Evolutionary conservation across 805 yeast species (phyloP).

Genomic region (Maudiozyma bulderi): DNA sequence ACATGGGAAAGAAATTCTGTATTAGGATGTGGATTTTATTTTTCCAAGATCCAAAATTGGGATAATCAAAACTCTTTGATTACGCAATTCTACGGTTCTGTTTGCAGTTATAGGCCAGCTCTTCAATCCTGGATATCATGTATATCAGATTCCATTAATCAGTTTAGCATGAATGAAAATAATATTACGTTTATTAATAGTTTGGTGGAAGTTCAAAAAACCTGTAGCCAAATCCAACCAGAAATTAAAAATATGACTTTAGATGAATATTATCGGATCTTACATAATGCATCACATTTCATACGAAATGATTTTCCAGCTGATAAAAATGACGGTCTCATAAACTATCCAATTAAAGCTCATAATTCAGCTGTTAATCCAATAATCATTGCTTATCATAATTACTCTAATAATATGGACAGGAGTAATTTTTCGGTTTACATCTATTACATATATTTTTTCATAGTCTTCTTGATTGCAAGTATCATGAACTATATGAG

Average conservation of each 20-base stretch:
- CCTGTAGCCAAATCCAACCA: conserved; percentile 4
- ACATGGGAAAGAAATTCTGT: conserved; percentile 14
- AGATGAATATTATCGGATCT: not conserved
- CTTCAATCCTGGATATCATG: conserved; percentile 18
- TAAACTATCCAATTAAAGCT: not conserved
- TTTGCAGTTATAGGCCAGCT: conserved; percentile 19
- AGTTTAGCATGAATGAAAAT: not conserved
- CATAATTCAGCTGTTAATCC: conserved; percentile 4
- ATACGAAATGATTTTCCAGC: not conserved
- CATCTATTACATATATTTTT: conserved; percentile 10
- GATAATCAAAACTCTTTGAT: conserved; percentile 6
- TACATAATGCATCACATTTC: not conserved
- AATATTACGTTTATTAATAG: conserved; percentile 10
- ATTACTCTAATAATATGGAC: conserved; percentile 14
- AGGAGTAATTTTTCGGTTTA: conserved; percentile 10
- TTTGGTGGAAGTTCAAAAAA: conserved; percentile 5
- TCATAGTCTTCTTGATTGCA: conserved; percentile 4
- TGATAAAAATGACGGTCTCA: not conserved
- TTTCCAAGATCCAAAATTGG: conserved; percentile 12
- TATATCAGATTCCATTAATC: conserved; percentile 10
- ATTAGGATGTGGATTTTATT: conserved; percentile 13
- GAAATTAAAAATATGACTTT: not conserved
- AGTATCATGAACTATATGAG: conserved; percentile 6
- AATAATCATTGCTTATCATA: conserved; percentile 12
- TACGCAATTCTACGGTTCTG: conserved; percentile 8